These are phyloP conservation scores for Neoboletus brunneissimus DNA, from an alignment of 768 basidiomycete species.

Conservation along the genomic window DNA sequence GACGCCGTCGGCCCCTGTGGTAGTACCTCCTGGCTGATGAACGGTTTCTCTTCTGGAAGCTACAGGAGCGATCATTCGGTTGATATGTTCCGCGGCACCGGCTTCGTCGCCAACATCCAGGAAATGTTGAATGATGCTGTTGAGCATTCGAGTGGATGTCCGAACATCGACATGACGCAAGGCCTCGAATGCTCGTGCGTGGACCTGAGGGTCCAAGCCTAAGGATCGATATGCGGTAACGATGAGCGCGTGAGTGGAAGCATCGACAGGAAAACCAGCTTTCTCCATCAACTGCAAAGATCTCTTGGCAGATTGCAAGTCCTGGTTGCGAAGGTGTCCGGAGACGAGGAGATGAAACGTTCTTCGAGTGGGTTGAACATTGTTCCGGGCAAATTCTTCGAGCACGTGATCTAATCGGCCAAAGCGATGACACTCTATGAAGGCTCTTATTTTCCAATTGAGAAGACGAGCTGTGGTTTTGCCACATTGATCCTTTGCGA, in stretches of 20 bases:
- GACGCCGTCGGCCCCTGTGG: constrained; percentile 33
- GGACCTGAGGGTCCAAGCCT: constrained; percentile 55
- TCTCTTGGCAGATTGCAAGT: constrained; percentile 53
- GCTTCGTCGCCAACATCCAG: constrained; percentile 53
- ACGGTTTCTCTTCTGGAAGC: constrained; percentile 24
- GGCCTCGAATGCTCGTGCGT: constrained; percentile 47
- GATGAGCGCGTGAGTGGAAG: constrained; percentile 59
- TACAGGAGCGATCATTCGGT: constrained; percentile 48
- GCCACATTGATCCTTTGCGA: constrained; percentile 49
- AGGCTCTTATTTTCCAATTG: constrained; percentile 67
- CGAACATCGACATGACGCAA: constrained; percentile 40
- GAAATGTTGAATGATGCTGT: constrained; percentile 62
- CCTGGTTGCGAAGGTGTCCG: constrained; percentile 66
- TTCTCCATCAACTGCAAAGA: constrained; percentile 56
- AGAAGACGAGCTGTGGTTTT: constrained; percentile 54
- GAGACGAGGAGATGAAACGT: constrained; percentile 70
- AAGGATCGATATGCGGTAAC: constrained; percentile 56
- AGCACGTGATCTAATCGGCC: constrained; percentile 44
- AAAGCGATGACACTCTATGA: constrained; percentile 54
- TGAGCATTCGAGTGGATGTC: constrained; percentile 56
- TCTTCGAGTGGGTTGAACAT: constrained; percentile 50
- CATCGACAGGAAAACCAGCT: constrained; percentile 51
- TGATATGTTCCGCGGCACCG: constrained; percentile 46
- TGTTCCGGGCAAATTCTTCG: constrained; percentile 46
- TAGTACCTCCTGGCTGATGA: constrained; percentile 19